Conservation (phyloP, 1,284 basidiomycete species). For the Puccinia polysora region DNA sequence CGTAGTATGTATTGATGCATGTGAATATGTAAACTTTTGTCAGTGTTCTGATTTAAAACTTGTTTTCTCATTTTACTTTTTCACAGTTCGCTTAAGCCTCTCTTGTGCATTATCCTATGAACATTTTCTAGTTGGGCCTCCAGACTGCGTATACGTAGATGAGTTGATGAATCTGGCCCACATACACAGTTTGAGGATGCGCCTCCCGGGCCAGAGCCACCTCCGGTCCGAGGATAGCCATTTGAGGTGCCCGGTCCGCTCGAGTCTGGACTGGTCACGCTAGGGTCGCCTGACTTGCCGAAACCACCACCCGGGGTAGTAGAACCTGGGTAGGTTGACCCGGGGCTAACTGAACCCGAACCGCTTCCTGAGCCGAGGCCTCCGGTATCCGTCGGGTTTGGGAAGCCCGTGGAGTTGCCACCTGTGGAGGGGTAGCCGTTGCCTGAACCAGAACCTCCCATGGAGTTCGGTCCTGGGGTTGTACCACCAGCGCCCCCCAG, state of each 20-base stretch:
- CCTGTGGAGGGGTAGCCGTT: neutral
- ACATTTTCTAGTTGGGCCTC: conserved; percentile 14
- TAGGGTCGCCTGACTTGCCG: neutral
- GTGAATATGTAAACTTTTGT: too few relatives aligned
- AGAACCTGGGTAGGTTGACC: neutral
- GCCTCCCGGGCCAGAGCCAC: neutral
- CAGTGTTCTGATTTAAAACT: too few relatives aligned
- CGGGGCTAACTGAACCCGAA: neutral
- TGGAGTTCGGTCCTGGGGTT: neutral
- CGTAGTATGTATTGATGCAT: too few relatives aligned
- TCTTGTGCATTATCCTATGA: conserved; percentile 33
- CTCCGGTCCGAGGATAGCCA: too few relatives aligned
- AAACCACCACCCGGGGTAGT: neutral
- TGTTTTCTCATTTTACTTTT: too few relatives aligned
- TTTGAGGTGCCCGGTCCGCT: neutral
- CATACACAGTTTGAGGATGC: conserved; percentile 6
- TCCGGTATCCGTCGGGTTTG: neutral
- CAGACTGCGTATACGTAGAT: conserved; percentile 33
- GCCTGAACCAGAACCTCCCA: neutral
- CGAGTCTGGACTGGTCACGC: neutral
- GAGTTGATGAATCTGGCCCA: conserved; percentile 11
- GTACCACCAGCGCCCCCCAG: too few relatives aligned
- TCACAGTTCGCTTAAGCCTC: conserved; percentile 37
- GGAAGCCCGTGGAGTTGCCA: neutral
- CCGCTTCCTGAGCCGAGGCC: neutral